A percentile compares a stretch with the other conserved stretches of the same genome.
Conservation (phyloP, 2,329 filamentous ascomycete genomes). For the Fusarium devonianum region DNA sequence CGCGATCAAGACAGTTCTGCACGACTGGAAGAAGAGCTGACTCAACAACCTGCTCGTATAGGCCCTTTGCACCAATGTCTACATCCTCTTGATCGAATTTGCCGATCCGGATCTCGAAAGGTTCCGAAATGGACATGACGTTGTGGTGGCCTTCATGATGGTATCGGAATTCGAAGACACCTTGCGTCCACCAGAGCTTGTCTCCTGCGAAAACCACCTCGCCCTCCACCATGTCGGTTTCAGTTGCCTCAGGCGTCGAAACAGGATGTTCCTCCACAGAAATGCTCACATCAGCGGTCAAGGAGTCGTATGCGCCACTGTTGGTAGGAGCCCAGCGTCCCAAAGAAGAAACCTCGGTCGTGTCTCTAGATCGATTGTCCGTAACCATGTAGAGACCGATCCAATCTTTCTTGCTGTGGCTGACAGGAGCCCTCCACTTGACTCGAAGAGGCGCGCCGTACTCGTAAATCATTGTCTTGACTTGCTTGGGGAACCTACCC, state of each 20-base stretch:
- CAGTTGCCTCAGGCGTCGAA: slow-evolving; percentile 58
- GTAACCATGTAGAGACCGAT: slow-evolving; percentile 95
- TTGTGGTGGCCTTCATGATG: slow-evolving; percentile 93
- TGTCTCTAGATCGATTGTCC: slow-evolving; percentile 86
- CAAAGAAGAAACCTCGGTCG: slow-evolving; percentile 83
- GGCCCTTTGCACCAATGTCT: slow-evolving; percentile 63
- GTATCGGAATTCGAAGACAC: slow-evolving; percentile 96
- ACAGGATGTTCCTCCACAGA: slow-evolving; percentile 71
- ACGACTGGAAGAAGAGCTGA: slow-evolving; percentile 80
- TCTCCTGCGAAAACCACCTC: slow-evolving; percentile 90
- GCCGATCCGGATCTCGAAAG: slow-evolving; percentile 87
- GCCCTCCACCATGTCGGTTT: slow-evolving; percentile 71
- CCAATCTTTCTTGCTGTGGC: slow-evolving; percentile 93
- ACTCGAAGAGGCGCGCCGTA: slow-evolving; percentile 92
- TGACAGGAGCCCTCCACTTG: slow-evolving; percentile 86
- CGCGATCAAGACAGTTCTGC: slow-evolving; percentile 89
- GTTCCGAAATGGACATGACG: slow-evolving; percentile 91
- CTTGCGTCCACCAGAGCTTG: slow-evolving; percentile 96
- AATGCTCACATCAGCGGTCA: slow-evolving; percentile 78
- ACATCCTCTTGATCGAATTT: slow-evolving; percentile 81
- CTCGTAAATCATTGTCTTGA: slow-evolving; percentile 80
- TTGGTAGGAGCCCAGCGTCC: slow-evolving; percentile 90
- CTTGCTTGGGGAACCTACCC: slow-evolving; percentile 71
- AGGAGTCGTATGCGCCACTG: slow-evolving; percentile 76
- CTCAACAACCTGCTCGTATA: slow-evolving; percentile 76